Evolutionary conservation across 2,329 filamentous ascomycete genomes (phyloP).

Genomic region (Didymosphaeria variabile): DNA sequence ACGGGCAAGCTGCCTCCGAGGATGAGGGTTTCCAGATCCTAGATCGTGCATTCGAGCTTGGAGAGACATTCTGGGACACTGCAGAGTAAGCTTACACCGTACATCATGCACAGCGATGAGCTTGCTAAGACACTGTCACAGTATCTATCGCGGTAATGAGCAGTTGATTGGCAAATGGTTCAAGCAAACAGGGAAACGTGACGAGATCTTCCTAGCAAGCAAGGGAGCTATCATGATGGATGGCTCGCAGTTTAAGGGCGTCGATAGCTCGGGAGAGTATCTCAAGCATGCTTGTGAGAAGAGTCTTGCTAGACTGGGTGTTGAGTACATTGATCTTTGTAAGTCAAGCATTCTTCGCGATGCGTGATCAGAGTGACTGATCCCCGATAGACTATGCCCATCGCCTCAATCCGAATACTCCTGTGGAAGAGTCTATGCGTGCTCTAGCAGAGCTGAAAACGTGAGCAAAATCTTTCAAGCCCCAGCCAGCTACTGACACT

Average conservation of each 20-base stretch:
- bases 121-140: not conserved
- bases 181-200: constrained; percentile 24
- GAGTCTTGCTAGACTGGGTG: constrained; percentile 45
- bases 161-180: constrained; percentile 35
- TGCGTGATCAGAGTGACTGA: constrained; percentile 3
- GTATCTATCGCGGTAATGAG: constrained; percentile 35
- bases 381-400: constrained; percentile 41
- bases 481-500: not conserved
- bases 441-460: constrained; percentile 53
- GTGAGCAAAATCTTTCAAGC: constrained; percentile 28
- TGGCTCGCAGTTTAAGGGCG: constrained; percentile 21
- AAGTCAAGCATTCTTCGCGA: constrained; percentile 41
- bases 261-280: constrained; percentile 51
- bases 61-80: constrained; percentile 48
- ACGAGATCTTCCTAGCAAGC: constrained; percentile 26
- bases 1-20: constrained; percentile 59
- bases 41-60: constrained; percentile 60
- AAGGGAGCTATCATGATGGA: constrained; percentile 30
- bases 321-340: constrained; percentile 55
- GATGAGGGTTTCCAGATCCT: constrained; percentile 62
- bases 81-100: constrained; percentile 3
- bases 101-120: not conserved
- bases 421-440: constrained; percentile 56
- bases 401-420: constrained; percentile 49
- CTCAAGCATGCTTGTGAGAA: constrained; percentile 46